A percentile compares a stretch with the other conserved stretches of the same genome.
Evolutionary conservation across 2,329 filamentous ascomycete genomes (phyloP).

Genomic region (Conoideocrella luteorostrata): DNA sequence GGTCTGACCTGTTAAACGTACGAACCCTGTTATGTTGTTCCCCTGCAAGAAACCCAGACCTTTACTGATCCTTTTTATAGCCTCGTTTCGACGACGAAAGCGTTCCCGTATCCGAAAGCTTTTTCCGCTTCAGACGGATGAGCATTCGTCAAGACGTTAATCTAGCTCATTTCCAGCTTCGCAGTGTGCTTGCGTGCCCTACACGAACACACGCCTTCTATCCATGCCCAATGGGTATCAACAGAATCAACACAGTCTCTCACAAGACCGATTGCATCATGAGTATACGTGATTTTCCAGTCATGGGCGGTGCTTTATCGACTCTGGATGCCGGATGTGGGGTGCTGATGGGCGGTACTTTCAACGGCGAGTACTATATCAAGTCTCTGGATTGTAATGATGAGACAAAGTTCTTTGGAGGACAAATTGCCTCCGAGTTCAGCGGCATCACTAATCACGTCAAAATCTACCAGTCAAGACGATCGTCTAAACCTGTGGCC

Average conservation of each 20-base stretch:
- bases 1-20: constrained; percentile 42
- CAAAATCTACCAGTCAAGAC: constrained; percentile 49
- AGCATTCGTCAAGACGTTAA: constrained; percentile 46
- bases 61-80: not conserved
- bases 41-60: not conserved
- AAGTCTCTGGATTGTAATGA: constrained; percentile 37
- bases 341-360: constrained; percentile 53
- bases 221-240: constrained; percentile 42
- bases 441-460: constrained; percentile 62
- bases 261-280: constrained; percentile 39
- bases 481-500: constrained; percentile 45
- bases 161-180: constrained; percentile 60
- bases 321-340: constrained; percentile 47
- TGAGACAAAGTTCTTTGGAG: constrained; percentile 30
- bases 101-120: constrained; percentile 38
- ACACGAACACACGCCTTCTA: constrained; percentile 53
- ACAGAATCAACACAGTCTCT: constrained; percentile 45
- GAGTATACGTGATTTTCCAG: constrained; percentile 31
- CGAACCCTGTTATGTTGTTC: constrained; percentile 21
- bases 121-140: constrained; percentile 54
- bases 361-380: constrained; percentile 49
- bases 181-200: constrained; percentile 53
- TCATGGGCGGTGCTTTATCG: constrained; percentile 37
- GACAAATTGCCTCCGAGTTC: constrained; percentile 39
- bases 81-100: constrained; percentile 15